Conservation (phyloP, 2,329 filamentous ascomycete genomes). For the Claviceps arundinis region DNA sequence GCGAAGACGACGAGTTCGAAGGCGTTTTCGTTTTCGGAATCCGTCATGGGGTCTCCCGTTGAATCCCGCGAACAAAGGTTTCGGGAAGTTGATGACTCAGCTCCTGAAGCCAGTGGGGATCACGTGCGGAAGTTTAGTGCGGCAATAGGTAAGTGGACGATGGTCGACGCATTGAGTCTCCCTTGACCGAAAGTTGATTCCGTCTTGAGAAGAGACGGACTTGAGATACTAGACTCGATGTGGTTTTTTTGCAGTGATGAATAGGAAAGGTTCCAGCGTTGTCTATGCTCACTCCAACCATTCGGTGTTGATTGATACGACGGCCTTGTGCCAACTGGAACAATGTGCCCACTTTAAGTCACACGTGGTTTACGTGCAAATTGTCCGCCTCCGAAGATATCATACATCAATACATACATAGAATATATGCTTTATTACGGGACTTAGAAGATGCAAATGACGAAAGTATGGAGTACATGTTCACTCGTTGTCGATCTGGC, state of each 20-base stretch:
- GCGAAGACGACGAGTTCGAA: constrained; percentile 11
- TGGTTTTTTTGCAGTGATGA: neutral
- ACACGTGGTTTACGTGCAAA: neutral
- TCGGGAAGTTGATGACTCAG: constrained; percentile 13
- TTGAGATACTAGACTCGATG: neutral
- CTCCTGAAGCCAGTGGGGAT: neutral
- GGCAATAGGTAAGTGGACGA: too few relatives aligned
- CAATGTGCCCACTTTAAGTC: neutral
- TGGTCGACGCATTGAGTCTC: too few relatives aligned
- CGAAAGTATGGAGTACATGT: too few relatives aligned
- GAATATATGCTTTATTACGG: too few relatives aligned
- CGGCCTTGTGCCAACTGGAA: neutral
- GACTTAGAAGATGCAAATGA: too few relatives aligned
- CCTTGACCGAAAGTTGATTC: too few relatives aligned
- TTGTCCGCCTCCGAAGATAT: neutral
- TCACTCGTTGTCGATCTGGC: too few relatives aligned
- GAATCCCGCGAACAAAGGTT: constrained; percentile 10
- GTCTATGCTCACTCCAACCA: neutral
- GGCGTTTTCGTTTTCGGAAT: constrained; percentile 12
- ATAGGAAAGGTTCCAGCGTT: neutral
- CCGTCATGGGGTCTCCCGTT: constrained; percentile 14
- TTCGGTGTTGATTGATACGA: neutral
- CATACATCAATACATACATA: too few relatives aligned
- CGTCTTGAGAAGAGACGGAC: too few relatives aligned
- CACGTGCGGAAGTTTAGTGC: neutral